A percentile compares a stretch with the other conserved stretches of the same genome.
Conservation (phyloP, 495 filamentous ascomycete genomes). For the Delitschia confertaspora region DNA sequence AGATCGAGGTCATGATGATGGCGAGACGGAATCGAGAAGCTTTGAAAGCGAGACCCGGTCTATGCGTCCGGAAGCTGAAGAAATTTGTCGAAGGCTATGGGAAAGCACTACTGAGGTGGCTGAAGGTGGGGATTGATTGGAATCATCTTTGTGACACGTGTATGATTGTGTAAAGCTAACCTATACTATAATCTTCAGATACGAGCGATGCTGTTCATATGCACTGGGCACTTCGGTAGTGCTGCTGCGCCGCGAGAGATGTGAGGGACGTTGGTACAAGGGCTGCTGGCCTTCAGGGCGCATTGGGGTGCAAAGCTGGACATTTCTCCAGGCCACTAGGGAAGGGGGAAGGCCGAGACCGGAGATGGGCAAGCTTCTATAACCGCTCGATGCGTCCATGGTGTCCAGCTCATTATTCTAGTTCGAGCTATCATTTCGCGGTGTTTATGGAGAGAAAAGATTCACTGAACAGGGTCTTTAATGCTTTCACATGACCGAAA, state of each 20-base stretch:
- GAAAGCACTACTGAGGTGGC: constrained; percentile 24
- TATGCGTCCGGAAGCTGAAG: constrained; percentile 25
- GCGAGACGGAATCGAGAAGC: constrained; percentile 19
- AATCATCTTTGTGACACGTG: constrained; percentile 1
- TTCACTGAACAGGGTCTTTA: constrained; percentile 11
- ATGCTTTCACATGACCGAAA: constrained; percentile 1
- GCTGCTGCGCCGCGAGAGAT: not conserved
- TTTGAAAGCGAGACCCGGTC: constrained; percentile 22
- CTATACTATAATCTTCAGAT: too few relatives aligned
- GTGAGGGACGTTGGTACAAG: not conserved
- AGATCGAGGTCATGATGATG: constrained; percentile 11
- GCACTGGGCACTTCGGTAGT: not conserved
- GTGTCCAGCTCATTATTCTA: too few relatives aligned
- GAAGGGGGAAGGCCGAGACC: too few relatives aligned
- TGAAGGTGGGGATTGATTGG: constrained; percentile 21
- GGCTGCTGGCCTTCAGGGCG: too few relatives aligned
- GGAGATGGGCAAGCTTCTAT: too few relatives aligned
- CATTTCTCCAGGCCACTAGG: too few relatives aligned
- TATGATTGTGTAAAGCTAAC: too few relatives aligned
- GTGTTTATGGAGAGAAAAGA: too few relatives aligned
- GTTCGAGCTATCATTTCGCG: too few relatives aligned
- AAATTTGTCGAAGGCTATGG: constrained; percentile 29
- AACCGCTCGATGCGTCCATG: too few relatives aligned
- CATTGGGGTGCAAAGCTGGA: too few relatives aligned
- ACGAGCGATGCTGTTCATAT: too few relatives aligned